Base-by-base conservation (phyloP, 768 basidiomycete species). In the Cyclocybe aegerita region DNA sequence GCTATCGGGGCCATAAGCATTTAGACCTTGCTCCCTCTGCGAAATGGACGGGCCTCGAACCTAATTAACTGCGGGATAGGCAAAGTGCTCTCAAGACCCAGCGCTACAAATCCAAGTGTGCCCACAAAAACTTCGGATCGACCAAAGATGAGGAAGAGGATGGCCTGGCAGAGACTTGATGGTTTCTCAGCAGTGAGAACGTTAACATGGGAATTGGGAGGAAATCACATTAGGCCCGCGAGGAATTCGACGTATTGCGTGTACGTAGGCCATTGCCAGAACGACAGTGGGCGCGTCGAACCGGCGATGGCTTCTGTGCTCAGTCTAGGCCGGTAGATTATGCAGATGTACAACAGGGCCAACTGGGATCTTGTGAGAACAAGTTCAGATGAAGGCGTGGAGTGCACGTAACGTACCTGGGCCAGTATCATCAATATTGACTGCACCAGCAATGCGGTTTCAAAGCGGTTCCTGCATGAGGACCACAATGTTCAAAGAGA, bases 251-350 rank as follows among this genome's bases (percentile, higher is more conserved):
- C 74, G 63, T 93, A 86, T 60, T 89, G 88, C 1, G 78, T 69
- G 63, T 92, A 93, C 3, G 72, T 78, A 42, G 76, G 68, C 91
- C 91, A 93, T 60, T 93, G 89, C 91, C 91, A 93, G 68, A 93
- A 92, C 0, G 81, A 78, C 49, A 88, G 71, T 2, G 83, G 88
- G 31, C 91, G 79, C 15, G 76, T 67, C 4, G 88, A 90, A 6
- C 71, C 67, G 32, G 80, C 78, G 12, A 83, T 61, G 47, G 65
- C 73, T 66, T 88, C 89, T 14, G 84, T 75, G 54, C 79, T 85
- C 31, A 74, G 60, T 43, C 73, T 67, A 4, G 88, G 86, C 34
- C 80, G 80, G 64, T 87, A 92, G 41, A 72, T 68, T 48, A 91
- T 87, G 61, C 91, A 93, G 49, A 93, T 90, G 65, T 89, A 92